Evolutionary conservation across 768 basidiomycete species (phyloP).

Genomic region (Mycena haematopus): DNA sequence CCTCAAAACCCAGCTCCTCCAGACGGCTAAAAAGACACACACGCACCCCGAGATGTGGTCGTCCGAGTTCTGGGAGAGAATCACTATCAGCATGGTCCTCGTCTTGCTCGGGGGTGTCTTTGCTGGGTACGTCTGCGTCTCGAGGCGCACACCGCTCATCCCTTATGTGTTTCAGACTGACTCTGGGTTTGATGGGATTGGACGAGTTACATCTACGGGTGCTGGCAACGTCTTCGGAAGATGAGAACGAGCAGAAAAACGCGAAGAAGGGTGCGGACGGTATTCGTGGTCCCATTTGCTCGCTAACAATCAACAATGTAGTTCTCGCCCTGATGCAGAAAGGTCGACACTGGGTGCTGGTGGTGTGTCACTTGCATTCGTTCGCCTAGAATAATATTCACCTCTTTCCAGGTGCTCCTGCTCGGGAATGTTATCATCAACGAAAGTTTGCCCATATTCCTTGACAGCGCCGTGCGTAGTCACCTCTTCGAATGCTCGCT

Average conservation of each 20-base stretch:
- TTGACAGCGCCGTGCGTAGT: conserved; percentile 70
- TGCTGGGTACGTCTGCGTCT: conserved; percentile 69
- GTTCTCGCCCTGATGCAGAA: conserved; percentile 62
- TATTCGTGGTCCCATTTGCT: not conserved
- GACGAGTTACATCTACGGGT: conserved; percentile 92
- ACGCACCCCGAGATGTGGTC: conserved; percentile 24
- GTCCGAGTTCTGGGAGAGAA: conserved; percentile 69
- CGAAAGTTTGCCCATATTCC: conserved; percentile 83
- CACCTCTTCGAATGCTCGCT: not conserved
- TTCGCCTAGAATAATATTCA: not conserved
- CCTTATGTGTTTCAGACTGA: conserved; percentile 61
- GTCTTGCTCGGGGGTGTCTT: conserved; percentile 91
- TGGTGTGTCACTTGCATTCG: conserved; percentile 53
- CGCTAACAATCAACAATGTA: conserved; percentile 30
- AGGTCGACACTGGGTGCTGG: conserved; percentile 93
- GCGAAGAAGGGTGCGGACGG: conserved; percentile 65
- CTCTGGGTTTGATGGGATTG: conserved; percentile 92
- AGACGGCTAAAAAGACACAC: conserved; percentile 9
- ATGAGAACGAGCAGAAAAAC: conserved; percentile 67
- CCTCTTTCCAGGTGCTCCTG: conserved; percentile 73
- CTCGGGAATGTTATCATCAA: conserved; percentile 89
- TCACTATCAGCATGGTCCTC: conserved; percentile 67
- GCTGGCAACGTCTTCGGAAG: conserved; percentile 81
- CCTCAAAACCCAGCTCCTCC: not conserved
- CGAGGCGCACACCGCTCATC: too few species aligned